Percentiles rank a stretch among this genome's conserved stretches.
These are phyloP conservation scores for Cyberlindnera petersonii DNA, from an alignment of 805 yeast genomes.

Conservation along the genomic window DNA sequence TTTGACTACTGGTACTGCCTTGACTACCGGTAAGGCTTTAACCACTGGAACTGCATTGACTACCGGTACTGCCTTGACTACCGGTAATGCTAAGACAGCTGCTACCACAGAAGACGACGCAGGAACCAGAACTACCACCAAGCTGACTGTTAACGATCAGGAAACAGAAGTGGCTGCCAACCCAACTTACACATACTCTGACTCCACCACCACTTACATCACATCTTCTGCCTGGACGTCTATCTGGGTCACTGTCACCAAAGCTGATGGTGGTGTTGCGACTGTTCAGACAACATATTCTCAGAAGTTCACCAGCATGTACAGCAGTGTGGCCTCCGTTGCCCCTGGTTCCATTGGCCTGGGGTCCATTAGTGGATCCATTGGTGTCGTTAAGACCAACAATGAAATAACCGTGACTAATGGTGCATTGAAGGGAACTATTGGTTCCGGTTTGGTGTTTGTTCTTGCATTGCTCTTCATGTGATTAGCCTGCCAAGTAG, in stretches of 20 bases:
- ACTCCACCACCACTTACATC: slow-evolving; percentile 28
- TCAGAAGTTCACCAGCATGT: slow-evolving; percentile 50
- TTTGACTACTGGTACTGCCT: slow-evolving; percentile 3
- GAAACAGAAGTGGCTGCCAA: slow-evolving; percentile 13
- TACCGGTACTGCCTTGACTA: slow-evolving; percentile 15
- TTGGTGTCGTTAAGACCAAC: slow-evolving; percentile 58
- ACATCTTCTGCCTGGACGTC: slow-evolving; percentile 32
- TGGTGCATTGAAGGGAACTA: slow-evolving; percentile 8
- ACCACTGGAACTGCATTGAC: slow-evolving; percentile 11
- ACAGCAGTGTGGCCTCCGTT: slow-evolving; percentile 42
- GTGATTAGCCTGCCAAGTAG: slow-evolving; percentile 5
- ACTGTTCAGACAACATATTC: slow-evolving; percentile 47
- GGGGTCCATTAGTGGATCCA: slow-evolving; percentile 66
- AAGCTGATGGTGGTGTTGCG: slow-evolving; percentile 42
- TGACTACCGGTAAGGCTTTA: slow-evolving; percentile 13
- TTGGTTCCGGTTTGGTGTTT: slow-evolving; percentile 19
- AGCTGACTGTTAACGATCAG: slow-evolving; percentile 14
- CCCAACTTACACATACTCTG: slow-evolving; percentile 29
- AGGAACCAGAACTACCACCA: slow-evolving; percentile 21
- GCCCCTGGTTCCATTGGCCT: slow-evolving; percentile 71
- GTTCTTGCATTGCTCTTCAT: slow-evolving; percentile 18
- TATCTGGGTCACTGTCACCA: slow-evolving; percentile 51
- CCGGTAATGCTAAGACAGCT: slow-evolving; percentile 8
- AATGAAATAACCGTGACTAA: slow-evolving; percentile 33
- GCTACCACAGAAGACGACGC: too few relatives aligned